Percentiles rank a stretch among this genome's conserved stretches.
Conservation (phyloP, 768 basidiomycete genomes). For the Rhodocollybia butyracea region DNA sequence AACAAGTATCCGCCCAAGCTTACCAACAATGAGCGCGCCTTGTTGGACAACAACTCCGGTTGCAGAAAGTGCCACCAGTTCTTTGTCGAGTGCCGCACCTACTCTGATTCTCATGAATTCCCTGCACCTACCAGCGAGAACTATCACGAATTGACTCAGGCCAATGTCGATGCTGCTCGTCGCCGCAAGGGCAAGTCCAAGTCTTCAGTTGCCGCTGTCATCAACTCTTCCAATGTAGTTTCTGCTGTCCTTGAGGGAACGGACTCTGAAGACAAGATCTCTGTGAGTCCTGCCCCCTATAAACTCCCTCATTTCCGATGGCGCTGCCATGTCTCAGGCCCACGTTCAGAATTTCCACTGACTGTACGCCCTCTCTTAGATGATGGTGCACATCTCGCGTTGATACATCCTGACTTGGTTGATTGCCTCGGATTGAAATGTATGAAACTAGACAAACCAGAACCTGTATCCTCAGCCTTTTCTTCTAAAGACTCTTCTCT, state of each 20-base stretch:
- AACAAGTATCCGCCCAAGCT: neutral
- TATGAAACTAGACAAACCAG: neutral
- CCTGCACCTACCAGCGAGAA: neutral
- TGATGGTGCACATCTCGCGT: slow-evolving; percentile 25
- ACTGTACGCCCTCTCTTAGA: slow-evolving; percentile 22
- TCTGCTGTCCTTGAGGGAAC: neutral
- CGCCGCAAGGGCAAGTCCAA: neutral
- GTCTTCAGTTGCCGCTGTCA: neutral
- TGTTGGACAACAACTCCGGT: neutral
- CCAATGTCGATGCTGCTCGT: neutral
- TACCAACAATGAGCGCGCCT: neutral
- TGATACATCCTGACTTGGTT: slow-evolving; percentile 25
- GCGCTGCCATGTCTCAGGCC: neutral
- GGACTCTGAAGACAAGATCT: neutral
- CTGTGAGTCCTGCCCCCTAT: neutral
- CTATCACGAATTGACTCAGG: neutral
- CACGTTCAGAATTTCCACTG: neutral
- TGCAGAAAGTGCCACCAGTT: neutral
- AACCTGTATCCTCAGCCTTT: neutral
- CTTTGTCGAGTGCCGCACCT: too few species aligned
- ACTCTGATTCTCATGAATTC: neutral
- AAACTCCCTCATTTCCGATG: neutral
- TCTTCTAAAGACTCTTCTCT: neutral
- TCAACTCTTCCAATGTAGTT: neutral
- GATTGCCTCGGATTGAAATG: slow-evolving; percentile 15